Conservation (phyloP, 805 yeast species). For the Monosporozyma siamensis region DNA sequence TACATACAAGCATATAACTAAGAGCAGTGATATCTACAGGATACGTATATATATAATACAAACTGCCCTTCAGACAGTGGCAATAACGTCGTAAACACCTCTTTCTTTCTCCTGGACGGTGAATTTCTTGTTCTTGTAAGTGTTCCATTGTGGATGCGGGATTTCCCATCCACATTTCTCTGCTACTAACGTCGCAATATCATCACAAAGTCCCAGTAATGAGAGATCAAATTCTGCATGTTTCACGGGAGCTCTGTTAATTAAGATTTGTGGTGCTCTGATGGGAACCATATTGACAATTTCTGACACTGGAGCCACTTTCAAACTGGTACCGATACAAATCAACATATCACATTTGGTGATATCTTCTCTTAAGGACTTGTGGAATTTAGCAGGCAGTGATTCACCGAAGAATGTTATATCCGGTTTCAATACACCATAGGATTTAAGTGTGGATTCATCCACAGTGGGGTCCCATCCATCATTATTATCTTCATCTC, state of each 20-base stretch:
- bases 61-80: background rate
- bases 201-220: slow-evolving; percentile 75
- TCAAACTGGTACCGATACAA: slow-evolving; percentile 86
- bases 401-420: slow-evolving; percentile 88
- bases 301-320: slow-evolving; percentile 87
- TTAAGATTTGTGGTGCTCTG: slow-evolving; percentile 67
- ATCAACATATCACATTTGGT: slow-evolving; percentile 65
- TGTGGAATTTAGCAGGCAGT: slow-evolving; percentile 61
- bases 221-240: slow-evolving; percentile 75
- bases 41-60: background rate
- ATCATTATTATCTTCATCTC: too few relatives aligned
- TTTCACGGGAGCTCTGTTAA: slow-evolving; percentile 64
- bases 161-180: slow-evolving; percentile 52
- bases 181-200: slow-evolving; percentile 57
- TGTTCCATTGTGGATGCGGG: slow-evolving; percentile 41
- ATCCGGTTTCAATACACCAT: slow-evolving; percentile 85
- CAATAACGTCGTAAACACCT: slow-evolving; percentile 16
- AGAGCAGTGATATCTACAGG: too few relatives aligned
- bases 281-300: slow-evolving; percentile 63
- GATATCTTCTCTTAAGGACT: slow-evolving; percentile 48
- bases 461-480: background rate
- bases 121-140: slow-evolving; percentile 18
- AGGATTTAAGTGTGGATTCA: slow-evolving; percentile 34
- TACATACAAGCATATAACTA: too few relatives aligned
- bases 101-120: slow-evolving; percentile 19